Base-by-base conservation (phyloP, 2,329 filamentous ascomycete genomes). In the Arthrobotrys sphaeroides region DNA sequence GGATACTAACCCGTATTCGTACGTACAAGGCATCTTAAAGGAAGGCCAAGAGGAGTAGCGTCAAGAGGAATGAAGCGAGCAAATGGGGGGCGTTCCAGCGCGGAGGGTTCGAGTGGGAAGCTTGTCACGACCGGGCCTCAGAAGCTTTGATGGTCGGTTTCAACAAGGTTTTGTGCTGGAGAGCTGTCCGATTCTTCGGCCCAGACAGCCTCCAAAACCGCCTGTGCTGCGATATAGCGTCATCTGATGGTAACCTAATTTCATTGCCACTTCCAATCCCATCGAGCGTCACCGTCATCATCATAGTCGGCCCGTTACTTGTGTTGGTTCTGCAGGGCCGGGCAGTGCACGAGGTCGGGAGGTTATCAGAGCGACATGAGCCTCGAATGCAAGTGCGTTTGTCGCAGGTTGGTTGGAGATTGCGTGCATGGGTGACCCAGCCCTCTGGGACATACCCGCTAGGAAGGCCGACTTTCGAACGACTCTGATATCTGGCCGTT, bases 361-460 rank as follows among this genome's bases (percentile, higher is more conserved):
- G 57, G 55, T 49, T 42, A 40, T 33, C 47, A 68, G 43, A 53
- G 53, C 61, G 70, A 68, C 66, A 74, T 74, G 70, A 74, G 70
- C 70, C 70, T 74, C 70, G 66, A 61, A 62, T 43, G 36, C 57
- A 47, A 51, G 42, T 51, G 36, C 61, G 51, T 28, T 65, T 65
- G 61, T 65, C 43, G 20, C 26, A 49, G 40, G 38, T 26, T 64
- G 59, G 13, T 64, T 64, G 33, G 45, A 64, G 43, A 49, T 51
- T 49, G 43, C 28, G 7, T 55, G 31, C 51, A 55, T 38, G 51
- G 28, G 31, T 55, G 16, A 38, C 51, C 51, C 51, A 55, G 51
- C 51, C 51, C 18, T 28, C 31, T 55, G 51, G 51, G 9, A 33
- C 26, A 4, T 43, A 20, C 40, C 28, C 24, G 47, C 47, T 16